Evolutionary conservation across 768 basidiomycete genomes (phyloP).

Genomic region (Auricularia sp.): DNA sequence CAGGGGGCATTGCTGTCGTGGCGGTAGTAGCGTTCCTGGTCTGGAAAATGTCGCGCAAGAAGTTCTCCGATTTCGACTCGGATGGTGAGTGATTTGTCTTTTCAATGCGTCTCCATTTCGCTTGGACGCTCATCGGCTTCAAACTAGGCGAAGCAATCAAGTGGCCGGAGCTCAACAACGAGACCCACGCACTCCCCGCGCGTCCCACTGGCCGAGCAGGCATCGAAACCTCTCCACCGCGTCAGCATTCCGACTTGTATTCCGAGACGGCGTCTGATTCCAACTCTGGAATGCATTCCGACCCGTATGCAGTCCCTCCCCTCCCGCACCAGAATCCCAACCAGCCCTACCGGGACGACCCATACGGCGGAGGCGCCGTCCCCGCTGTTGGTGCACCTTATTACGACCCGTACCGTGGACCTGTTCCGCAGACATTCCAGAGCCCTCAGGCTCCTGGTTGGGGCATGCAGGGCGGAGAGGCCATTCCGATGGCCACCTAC

Average conservation of each 20-base stretch:
- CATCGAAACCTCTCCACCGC: conserved; percentile 27
- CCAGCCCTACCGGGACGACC: conserved; percentile 64
- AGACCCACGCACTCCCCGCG: conserved; percentile 58
- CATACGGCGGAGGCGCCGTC: conserved; percentile 28
- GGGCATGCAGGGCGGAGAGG: conserved; percentile 32
- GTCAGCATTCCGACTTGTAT: conserved; percentile 9
- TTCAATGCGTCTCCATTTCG: conserved; percentile 7
- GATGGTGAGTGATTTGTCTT: conserved; percentile 44
- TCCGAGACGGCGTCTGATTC: conserved; percentile 9
- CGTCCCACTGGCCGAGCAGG: conserved; percentile 58
- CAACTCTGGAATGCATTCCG: conserved; percentile 21
- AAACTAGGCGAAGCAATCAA: conserved; percentile 70
- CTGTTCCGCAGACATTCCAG: conserved; percentile 56
- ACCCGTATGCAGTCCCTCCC: conserved; percentile 79
- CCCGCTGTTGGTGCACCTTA: conserved; percentile 32
- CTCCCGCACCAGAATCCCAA: conserved; percentile 73
- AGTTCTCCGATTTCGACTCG: conserved; percentile 56
- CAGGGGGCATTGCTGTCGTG: conserved; percentile 67
- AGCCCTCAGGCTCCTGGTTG: conserved; percentile 27
- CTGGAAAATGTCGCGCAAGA: conserved; percentile 82
- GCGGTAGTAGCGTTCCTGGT: conserved; percentile 65
- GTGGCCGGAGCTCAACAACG: conserved; percentile 76
- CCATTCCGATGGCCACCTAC: conserved; percentile 57
- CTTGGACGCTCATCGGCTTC: conserved; percentile 6
- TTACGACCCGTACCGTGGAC: conserved; percentile 76